Conservation (phyloP, 441 rosid species). For the Aleurites moluccanus region DNA sequence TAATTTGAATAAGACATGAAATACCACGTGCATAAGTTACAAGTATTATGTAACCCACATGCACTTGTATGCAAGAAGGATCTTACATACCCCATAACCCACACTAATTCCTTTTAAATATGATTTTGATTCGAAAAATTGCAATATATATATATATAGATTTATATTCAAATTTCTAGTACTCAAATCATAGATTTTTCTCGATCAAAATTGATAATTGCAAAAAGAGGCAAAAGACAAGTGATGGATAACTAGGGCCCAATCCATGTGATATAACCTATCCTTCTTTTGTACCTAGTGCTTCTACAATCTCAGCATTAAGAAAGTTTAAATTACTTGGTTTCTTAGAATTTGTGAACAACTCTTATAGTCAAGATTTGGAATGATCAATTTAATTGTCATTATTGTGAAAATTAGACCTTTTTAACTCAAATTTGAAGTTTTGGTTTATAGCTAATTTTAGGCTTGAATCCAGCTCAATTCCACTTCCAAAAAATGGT, state of each 20-base stretch:
- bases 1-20: not conserved
- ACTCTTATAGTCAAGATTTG: not conserved
- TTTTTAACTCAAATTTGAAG: not conserved
- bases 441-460: not conserved
- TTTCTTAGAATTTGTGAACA: not conserved
- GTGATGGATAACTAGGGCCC: too few relatives aligned
- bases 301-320: too few relatives aligned
- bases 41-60: not conserved
- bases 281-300: too few relatives aligned
- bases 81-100: not conserved
- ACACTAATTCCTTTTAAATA: too few relatives aligned
- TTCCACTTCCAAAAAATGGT: not conserved
- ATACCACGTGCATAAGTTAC: not conserved
- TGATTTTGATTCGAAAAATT: too few relatives aligned
- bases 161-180: too few relatives aligned
- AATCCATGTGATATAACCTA: not conserved
- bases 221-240: too few relatives aligned
- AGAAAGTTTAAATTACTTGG: too few relatives aligned
- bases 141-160: too few relatives aligned
- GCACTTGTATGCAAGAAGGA: not conserved
- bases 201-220: too few relatives aligned
- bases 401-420: not conserved
- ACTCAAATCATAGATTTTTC: too few relatives aligned
- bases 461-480: not conserved
- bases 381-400: not conserved